phyloP scores from a whole-genome alignment of 768 basidiomycete species.

The Krasilnikovozyma curviuscula region DNA sequence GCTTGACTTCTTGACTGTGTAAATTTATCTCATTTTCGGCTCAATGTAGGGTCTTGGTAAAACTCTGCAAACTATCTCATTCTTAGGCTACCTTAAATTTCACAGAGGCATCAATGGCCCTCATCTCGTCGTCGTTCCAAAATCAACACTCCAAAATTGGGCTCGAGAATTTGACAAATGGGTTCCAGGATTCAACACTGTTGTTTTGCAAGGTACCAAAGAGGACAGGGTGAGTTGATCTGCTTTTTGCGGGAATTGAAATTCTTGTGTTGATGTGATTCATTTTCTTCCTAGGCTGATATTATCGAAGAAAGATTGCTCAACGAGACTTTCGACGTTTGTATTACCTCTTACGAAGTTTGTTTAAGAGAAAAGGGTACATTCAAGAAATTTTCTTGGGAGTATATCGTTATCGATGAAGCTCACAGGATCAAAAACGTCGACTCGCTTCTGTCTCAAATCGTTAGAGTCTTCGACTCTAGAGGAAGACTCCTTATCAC shows the following conservation, averaged over 20 bases:
- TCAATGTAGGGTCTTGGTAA: conserved; percentile 69
- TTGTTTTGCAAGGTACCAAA: conserved; percentile 65
- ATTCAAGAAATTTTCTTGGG: conserved; percentile 85
- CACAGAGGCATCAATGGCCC: conserved; percentile 56
- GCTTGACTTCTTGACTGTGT: neutral
- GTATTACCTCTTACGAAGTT: conserved; percentile 92
- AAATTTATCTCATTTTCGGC: neutral
- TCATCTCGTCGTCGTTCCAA: conserved; percentile 93
- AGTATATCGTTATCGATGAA: conserved; percentile 96
- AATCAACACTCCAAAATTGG: conserved; percentile 97
- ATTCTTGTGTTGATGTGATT: neutral
- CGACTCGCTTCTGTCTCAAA: conserved; percentile 83
- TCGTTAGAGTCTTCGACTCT: conserved; percentile 74
- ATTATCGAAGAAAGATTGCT: conserved; percentile 61
- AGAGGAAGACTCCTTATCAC: conserved; percentile 85
- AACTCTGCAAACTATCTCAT: conserved; percentile 93
- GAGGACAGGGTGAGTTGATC: conserved; percentile 48
- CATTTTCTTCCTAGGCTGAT: conserved; percentile 32
- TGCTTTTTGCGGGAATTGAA: neutral
- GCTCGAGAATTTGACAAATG: conserved; percentile 74
- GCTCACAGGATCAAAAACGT: conserved; percentile 99
- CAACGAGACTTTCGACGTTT: conserved; percentile 75
- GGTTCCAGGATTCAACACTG: conserved; percentile 70
- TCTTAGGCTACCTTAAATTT: conserved; percentile 84
- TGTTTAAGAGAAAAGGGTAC: conserved; percentile 86